Base-by-base conservation (phyloP, 78 protist genomes). In the Anaeramoeba flamelloides region DNA sequence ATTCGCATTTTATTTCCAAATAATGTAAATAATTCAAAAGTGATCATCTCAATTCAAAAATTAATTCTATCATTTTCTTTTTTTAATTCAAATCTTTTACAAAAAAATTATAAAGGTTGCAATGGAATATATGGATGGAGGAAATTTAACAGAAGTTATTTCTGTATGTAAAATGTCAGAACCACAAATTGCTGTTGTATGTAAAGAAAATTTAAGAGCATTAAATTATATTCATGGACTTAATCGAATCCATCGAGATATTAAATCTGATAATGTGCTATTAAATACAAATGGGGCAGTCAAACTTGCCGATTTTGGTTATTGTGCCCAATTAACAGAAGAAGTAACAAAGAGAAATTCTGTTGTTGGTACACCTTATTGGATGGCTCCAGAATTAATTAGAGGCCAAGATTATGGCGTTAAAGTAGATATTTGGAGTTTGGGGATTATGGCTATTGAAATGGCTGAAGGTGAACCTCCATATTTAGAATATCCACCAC, bases 331-430 rank as follows among this genome's bases (percentile, higher is more conserved):
- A 83, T 89, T 91, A 34, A 86, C 95, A 8, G 85, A 86, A 34
- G 91, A 89, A 77, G 77, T 77, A 37, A 81, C 77, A 37, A 90
- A 85, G 79, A 74, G 97, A 12, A 79, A 89, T 17, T 80, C 94
- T 0, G 93, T 91, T 34, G 97, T 92, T 40, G 97, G 95, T 34
- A 91, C 95, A 1, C 95, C 95, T 3, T 92, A 92, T 84, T 92
- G 96, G 96, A 92, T 92, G 96, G 93, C 94, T 4, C 93, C 96
- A 0, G 97, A 94, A 77, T 77, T 94, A 74, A 91, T 92, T 32
- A 78, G 88, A 34, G 95, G 95, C 26, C 87, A 83, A 39, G 90
- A 84, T 32, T 94, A 94, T 81, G 92, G 89, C 74, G 39, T 77
- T 74, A 89, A 86, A 41, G 92, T 86, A 1, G 97, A 94, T 83